Base-by-base conservation (phyloP, 495 filamentous ascomycete genomes). In the Aspergillus hancockii region DNA sequence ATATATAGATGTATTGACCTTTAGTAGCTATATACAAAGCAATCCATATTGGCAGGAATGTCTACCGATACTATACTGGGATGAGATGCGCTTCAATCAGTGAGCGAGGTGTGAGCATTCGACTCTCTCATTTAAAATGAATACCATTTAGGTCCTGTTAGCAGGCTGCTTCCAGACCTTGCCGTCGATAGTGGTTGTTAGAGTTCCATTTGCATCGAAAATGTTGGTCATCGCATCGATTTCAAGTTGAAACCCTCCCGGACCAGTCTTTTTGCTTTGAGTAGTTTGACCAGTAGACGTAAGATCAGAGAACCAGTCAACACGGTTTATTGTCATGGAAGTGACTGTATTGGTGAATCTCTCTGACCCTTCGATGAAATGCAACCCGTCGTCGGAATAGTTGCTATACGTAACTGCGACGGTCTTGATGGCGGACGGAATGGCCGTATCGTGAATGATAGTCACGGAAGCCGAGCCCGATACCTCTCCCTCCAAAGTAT, bases 131-230 rank as follows among this genome's bases (percentile, higher is more conserved):
- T n/a, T n/a, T n/a, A n/a, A n/a, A n/a, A n/a, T n/a, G n/a, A n/a
- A n/a, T n/a, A n/a, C n/a, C n/a, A n/a, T 32, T 53, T 52, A 64
- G 16, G 64, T 54, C 36, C 67, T 40, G 63, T 66, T 69, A 31
- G 59, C 54, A 62, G 66, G 63, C 58, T 69, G 67, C 13, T 38
- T 23, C 55, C 63, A 66, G 3, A 59, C 57, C 43, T 58, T 54
- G 3, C 67, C 63, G 49, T 64, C 61, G 18, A 66, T 49, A 0
- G 61, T 64, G 3, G 63, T 66, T 4, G 63, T 61, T 51, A 69
- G 45, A 7, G 66, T 69, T 9, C 66, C 66, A 59, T 66, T 69
- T 16, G 67, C 67, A 14, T 60, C 22, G 49, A 69, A 69, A 0
- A 64, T 59, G 36, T 69, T 69, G 22, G 54, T 45, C 51, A 63